Percentiles rank a stretch among this genome's conserved stretches.
Evolutionary conservation across 2,329 filamentous ascomycete species (phyloP).

Genomic region (Aspergillus brunneoviolaceus): DNA sequence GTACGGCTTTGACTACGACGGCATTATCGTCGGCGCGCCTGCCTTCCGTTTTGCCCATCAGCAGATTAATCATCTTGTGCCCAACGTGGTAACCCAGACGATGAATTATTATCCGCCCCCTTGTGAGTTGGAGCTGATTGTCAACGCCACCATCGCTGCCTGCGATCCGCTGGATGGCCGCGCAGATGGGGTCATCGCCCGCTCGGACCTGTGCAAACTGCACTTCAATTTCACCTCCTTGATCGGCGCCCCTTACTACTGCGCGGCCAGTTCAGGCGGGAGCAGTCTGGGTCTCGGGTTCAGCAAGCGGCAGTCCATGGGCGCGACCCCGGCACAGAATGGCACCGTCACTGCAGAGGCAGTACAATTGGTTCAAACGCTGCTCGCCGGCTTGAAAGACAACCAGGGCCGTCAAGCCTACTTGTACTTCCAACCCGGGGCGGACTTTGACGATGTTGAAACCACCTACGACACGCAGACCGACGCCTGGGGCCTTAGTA

Average conservation of each 20-base stretch:
- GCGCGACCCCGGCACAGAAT: slow-evolving; percentile 20
- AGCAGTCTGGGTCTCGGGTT: no score
- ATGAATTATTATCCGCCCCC: neutral
- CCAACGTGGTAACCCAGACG: neutral
- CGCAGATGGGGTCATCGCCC: slow-evolving; percentile 52
- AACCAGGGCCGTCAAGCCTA: neutral
- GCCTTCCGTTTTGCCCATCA: neutral
- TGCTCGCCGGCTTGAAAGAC: neutral
- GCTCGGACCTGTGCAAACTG: slow-evolving; percentile 47
- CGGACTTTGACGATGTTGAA: neutral
- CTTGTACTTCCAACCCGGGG: neutral
- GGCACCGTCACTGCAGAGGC: neutral
- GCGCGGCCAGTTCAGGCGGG: slow-evolving; percentile 31
- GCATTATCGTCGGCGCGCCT: neutral
- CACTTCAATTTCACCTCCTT: slow-evolving; percentile 42
- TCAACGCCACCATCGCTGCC: slow-evolving; percentile 52
- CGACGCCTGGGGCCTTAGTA: neutral
- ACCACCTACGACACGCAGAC: neutral
- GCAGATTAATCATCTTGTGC: no score
- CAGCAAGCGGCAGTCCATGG: neutral
- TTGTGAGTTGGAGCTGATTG: slow-evolving; percentile 51
- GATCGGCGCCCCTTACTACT: slow-evolving; percentile 48
- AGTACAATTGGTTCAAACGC: neutral
- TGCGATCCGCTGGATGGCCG: slow-evolving; percentile 56
- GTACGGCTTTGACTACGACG: slow-evolving; percentile 32